Evolutionary conservation across 441 rosid genomes (phyloP), one percentile per base, ranked within the genome.

Genomic region (Brassica hybrid): DNA sequence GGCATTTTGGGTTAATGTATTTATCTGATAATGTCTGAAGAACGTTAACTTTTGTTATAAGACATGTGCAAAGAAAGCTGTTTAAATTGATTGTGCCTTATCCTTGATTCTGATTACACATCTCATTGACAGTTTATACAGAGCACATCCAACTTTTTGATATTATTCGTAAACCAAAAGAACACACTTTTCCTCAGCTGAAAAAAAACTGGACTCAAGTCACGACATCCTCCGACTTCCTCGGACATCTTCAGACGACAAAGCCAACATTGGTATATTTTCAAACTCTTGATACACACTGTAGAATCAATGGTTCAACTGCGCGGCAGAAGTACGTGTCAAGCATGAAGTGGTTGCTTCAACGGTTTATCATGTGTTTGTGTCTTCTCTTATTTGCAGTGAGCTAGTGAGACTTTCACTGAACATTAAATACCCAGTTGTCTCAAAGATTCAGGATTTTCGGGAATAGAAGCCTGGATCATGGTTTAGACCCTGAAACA

Each of bases 1-100:
- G 36, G 57, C 50, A n/a, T 21, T 56, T 64, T 65, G 76, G 54
- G 56, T 71, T 65, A 30, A 58, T 58, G 54, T 71, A 57, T 71
- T 56, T 50, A 14, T 63, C 23, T 14, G 23, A 61, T 69, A 18
- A 4, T 43, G 2, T 62, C 12, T 10, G 18, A 65, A 70, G 17
- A 56, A 54, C 57, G 12, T 9, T 18, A 12, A 23, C n/a, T 36
- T 25, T 56, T 41, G 50, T 57, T 59, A 41, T 50, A 23, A 52
- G 11, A 52, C 72, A 17, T 7, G 56, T 48, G 71, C 36, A n/a
- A n/a, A n/a, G n/a, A 67, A 30, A 43, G 58, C 13, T 19, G 7
- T 58, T 56, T 61, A 60, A 34, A 48, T n/a, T 62, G 7, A 5
- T 14, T 38, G 7, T n/a, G 36, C 8, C 13, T 56, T 62, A 16